phyloP scores from a whole-genome alignment of 73 alveolate species.

The Paramecium caudatum region DNA sequence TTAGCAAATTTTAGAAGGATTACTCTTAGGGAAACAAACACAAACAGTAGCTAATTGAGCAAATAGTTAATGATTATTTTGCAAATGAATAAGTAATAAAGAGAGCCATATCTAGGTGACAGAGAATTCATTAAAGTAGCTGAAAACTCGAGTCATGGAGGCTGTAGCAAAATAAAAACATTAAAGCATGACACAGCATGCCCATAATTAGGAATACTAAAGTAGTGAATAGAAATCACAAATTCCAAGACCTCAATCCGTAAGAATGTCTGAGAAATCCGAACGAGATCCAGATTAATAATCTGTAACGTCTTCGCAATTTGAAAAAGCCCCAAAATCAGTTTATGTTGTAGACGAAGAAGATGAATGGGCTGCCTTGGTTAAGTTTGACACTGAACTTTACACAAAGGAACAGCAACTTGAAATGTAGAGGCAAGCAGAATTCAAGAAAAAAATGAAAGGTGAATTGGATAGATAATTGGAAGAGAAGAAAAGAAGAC shows the following conservation, averaged over 20 bases:
- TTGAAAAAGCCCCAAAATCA: constrained; percentile 73
- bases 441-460: constrained; percentile 76
- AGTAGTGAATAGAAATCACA: not conserved
- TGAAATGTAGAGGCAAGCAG: constrained; percentile 67
- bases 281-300: constrained; percentile 57
- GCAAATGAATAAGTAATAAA: constrained; percentile 53
- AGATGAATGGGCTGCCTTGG: constrained; percentile 78
- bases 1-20: constrained; percentile 61
- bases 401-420: constrained; percentile 57
- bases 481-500: constrained; percentile 66
- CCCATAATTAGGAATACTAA: not conserved
- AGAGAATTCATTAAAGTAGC: constrained; percentile 65
- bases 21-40: constrained; percentile 68
- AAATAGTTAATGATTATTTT: constrained; percentile 72
- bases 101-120: constrained; percentile 28
- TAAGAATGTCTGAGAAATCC: constrained; percentile 1
- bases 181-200: not conserved
- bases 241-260: constrained; percentile 62
- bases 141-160: constrained; percentile 69
- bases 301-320: constrained; percentile 66
- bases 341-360: constrained; percentile 77
- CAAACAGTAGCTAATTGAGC: constrained; percentile 18
- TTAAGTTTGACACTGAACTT: constrained; percentile 73
- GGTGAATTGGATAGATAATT: constrained; percentile 73
- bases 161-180: constrained; percentile 31